Evolutionary conservation across 1,139 yeast genomes (phyloP), one percentile per base, ranked within the genome.

Genomic region (Geotrichum klebahnii): DNA sequence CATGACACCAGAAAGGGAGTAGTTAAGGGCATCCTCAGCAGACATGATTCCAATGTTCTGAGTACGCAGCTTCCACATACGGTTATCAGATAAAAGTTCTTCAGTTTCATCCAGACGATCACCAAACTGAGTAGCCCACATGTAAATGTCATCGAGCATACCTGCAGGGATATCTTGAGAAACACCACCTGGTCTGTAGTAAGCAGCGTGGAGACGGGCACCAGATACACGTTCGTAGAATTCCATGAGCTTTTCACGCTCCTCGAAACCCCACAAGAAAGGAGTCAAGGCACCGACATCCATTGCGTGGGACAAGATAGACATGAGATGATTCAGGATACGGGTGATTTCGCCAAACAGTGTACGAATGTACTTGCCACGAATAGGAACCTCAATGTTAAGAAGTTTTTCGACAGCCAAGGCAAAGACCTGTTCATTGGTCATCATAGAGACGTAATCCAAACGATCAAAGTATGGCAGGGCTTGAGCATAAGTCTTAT

Each of bases 121-220:
- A 67, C 95, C 96, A 61, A 87, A 87, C 74, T 87, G 96, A 34
- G 96, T 87, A 52, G 95, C 95, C 96, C 96, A 87, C 92, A 86
- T 86, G 72, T 84, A 87, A 62, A 87, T 87, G 66, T 87, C 96
- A 68, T 87, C 96, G 62, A 87, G 77, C 64, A 87, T 70, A 47
- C 96, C 96, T 33, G 80, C 82, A 26, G 96, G 96, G 59, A 87
- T 71, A 69, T 87, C 96, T 70, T 85, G 95, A 20, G 94, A 73
- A 31, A 87, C 96, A 64, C 96, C 96, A 65, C 96, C 96, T 50
- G 96, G 96, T 72, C 96, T 80, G 54, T 84, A 82, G 63, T 87
- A 87, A 43, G 95, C 95, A 43, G 88, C 76, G 71, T 87, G 96
- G 67, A 87, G 77, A 71, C 96, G 81, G 32, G 96, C 95, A 59